Base-by-base conservation (phyloP, 1,284 basidiomycete species). In the Volvariella surrecta region DNA sequence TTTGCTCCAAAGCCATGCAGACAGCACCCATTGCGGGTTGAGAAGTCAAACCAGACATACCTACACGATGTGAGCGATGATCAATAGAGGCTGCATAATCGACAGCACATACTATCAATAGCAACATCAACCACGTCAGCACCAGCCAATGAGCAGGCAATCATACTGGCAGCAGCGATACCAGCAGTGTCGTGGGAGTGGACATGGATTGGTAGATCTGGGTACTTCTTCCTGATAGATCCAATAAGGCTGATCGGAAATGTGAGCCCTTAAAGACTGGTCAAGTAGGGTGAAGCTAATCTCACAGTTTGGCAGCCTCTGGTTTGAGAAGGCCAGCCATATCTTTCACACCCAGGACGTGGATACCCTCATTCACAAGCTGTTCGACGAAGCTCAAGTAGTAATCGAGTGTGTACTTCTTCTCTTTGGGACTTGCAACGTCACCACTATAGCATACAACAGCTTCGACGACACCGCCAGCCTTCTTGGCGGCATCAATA, bases 101-200 rank as follows among this genome's bases (percentile, higher is more conserved):
- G 71, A 18, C 39, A 42, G 32, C 15, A 61, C 86, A 58, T 52
- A 89, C 89, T 92, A 67, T 99, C 96, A 58, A 99, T 98, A 41
- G 96, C 96, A 45, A 97, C 93, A 58, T 99, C 96, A 47, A 99
- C 86, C 15, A 99, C 84, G 63, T 99, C 96, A 43, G 96, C 96
- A 54, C 96, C 96, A 17, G 96, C 96, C 37, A 86, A 84, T 11
- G 96, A 96, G 42, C 82, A 84, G 9, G 96, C 95, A 48, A 99
- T 68, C 96, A 99, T 99, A 58, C 86, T 92, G 16, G 96, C 89
- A 37, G 92, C 76, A 38, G 96, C 91, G 58, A 99, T 99, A 68
- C 96, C 96, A 46, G 96, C 96, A 22, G 96, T 99, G 68, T 99
- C 96, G 68, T 99, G 96, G 32, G 96, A 98, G 73, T 99, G 96